Base-by-base conservation (phyloP, 2,329 filamentous ascomycete genomes). In the Mariannaea sp. region DNA sequence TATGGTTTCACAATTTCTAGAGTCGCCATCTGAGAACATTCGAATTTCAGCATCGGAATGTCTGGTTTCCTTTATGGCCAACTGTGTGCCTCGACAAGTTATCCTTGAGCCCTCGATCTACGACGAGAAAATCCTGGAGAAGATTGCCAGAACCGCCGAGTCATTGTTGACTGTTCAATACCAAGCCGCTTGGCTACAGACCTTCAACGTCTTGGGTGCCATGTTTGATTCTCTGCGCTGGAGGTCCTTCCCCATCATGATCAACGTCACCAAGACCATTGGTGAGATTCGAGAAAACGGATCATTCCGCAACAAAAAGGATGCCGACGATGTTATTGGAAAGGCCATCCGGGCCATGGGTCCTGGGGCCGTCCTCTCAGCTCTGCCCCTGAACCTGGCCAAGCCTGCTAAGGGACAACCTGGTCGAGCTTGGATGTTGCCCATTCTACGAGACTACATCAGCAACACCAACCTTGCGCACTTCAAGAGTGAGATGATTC, bases 1-100 rank as follows among this genome's bases (percentile, higher is more conserved):
- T 49, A 82, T 92, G 78, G 83, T 97, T 2, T 82, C 90, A 7
- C 78, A 82, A 26, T 97, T 96, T 69, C 82, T 99, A 59, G 84
- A 90, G 40, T 96, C 92, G 1, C 84, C 90, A 1, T 93, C 92
- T 1, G 88, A 93, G 72, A 97, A 97, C 71, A 96, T 99, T 65
- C 86, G 94, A 55, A 84, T 96, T 26, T 97, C 94, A 3, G 91
- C 94, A 4, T 95, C 94, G 0, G 93, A 99, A 71, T 97, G 94
- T 70, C 76, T 99, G 55, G 89, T 97, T 50, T 97, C 93, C 1
- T 94, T 99, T 70, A 81, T 96, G 68, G 89, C 86, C 60, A 97
- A 94, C 70, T 95, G 94, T 67, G 81, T 99, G 24, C 94, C 94
- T 1, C 81, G 87, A 44, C 86, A 84, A 61, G 89, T 92, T 39